phyloP scores from a whole-genome alignment of 352 stramenopile genomes.

The Phytophthora litchii region DNA sequence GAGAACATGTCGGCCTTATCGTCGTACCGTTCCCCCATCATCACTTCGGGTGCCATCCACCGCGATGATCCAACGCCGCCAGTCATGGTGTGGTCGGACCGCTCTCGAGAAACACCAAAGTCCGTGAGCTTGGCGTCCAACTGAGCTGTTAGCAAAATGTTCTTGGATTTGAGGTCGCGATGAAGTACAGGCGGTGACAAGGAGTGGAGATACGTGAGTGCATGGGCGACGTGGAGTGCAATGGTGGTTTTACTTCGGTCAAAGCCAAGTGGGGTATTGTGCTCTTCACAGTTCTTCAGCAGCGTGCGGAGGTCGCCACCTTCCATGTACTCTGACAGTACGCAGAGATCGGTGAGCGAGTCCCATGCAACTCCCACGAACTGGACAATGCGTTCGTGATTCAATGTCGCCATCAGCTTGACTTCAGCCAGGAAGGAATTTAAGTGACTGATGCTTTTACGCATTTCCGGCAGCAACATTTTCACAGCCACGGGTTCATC shows the following conservation, averaged over 20 bases:
- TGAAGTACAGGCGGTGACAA: slow-evolving; percentile 36
- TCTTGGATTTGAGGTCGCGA: slow-evolving; percentile 44
- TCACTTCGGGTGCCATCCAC: slow-evolving; percentile 54
- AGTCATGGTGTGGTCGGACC: slow-evolving; percentile 42
- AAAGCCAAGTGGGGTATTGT: slow-evolving; percentile 25
- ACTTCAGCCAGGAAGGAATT: slow-evolving; percentile 40
- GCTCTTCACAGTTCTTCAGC: slow-evolving; percentile 38
- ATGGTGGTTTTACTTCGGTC: slow-evolving; percentile 40
- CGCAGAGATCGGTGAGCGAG: slow-evolving; percentile 43
- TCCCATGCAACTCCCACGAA: slow-evolving; percentile 63
- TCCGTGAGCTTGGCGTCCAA: slow-evolving; percentile 43
- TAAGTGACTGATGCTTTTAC: slow-evolving; percentile 39
- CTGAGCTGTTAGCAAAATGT: slow-evolving; percentile 36
- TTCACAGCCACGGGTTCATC: slow-evolving; percentile 36
- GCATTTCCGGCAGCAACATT: slow-evolving; percentile 44
- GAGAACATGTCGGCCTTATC: slow-evolving; percentile 57
- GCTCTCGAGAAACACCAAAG: slow-evolving; percentile 46
- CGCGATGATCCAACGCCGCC: slow-evolving; percentile 42
- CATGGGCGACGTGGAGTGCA: slow-evolving; percentile 38
- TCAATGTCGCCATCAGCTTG: slow-evolving; percentile 42
- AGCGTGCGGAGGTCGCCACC: slow-evolving; percentile 42
- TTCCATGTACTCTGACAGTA: slow-evolving; percentile 60
- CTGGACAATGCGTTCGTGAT: slow-evolving; percentile 50
- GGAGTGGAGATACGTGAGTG: slow-evolving; percentile 49
- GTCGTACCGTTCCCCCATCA: slow-evolving; percentile 50